Evolutionary conservation across 306 rosid genomes (phyloP).

Genomic region (Castanopsis chinensis): DNA sequence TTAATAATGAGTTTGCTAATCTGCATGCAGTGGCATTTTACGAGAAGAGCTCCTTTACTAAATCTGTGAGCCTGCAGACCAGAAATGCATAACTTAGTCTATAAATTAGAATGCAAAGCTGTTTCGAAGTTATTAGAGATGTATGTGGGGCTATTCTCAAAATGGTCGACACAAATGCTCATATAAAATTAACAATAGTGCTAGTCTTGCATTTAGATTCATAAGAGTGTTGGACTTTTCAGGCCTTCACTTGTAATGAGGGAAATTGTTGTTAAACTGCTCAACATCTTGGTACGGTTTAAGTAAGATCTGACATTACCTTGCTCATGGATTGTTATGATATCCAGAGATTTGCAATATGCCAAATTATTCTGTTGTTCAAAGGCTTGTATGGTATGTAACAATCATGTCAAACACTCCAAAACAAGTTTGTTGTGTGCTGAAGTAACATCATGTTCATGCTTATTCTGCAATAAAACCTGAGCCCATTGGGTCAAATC

Average conservation of each 20-base stretch:
- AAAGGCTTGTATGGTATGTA: not conserved
- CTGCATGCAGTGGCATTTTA: constrained; percentile 4
- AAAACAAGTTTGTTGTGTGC: not conserved
- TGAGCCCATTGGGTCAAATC: not conserved
- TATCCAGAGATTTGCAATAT: not conserved
- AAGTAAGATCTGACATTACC: constrained; percentile 2
- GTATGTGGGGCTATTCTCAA: constrained; percentile 2
- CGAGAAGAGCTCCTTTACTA: not conserved
- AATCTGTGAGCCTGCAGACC: not conserved
- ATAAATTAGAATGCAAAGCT: not conserved
- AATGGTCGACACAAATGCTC: not conserved
- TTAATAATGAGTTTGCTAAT: not conserved
- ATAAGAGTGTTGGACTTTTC: not conserved
- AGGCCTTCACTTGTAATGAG: not conserved
- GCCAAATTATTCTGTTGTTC: not conserved
- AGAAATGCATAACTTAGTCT: not conserved
- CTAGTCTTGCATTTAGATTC: not conserved
- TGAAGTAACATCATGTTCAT: not conserved
- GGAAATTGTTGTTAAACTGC: constrained; percentile 1
- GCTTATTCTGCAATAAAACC: not conserved
- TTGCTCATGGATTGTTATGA: not conserved
- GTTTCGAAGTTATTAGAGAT: not conserved
- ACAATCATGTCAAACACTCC: not conserved
- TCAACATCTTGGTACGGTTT: not conserved
- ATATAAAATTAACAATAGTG: not conserved